These are phyloP conservation scores for Alternaria infectoria DNA, from an alignment of 2,329 filamentous ascomycete species.

Conservation along the genomic window DNA sequence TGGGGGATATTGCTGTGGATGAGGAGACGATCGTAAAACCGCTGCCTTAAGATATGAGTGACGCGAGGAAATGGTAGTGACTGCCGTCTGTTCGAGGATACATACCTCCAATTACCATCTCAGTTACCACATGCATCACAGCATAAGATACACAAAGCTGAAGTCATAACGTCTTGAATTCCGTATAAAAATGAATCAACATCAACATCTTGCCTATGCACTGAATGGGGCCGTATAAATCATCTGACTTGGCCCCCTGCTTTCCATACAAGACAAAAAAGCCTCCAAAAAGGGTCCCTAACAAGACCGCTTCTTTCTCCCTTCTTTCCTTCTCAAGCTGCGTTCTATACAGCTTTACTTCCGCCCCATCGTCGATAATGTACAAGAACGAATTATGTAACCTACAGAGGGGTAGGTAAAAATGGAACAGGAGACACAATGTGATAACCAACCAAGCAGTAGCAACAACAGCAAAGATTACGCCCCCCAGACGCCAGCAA, in stretches of 20 bases:
- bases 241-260: not conserved
- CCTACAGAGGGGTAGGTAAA: not conserved
- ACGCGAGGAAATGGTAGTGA: too few relatives aligned
- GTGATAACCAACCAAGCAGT: not conserved
- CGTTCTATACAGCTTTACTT: not conserved
- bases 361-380: slow-evolving; percentile 22
- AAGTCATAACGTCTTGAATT: slow-evolving; percentile 45
- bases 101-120: not conserved
- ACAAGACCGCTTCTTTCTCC: not conserved
- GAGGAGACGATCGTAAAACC: not conserved
- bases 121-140: not conserved
- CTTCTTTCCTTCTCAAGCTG: not conserved
- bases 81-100: too few relatives aligned
- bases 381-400: slow-evolving; percentile 40
- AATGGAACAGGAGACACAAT: not conserved
- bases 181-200: slow-evolving; percentile 23
- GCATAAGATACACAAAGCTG: not conserved
- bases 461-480: not conserved
- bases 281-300: not conserved
- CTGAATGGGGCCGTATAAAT: not conserved
- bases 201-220: slow-evolving; percentile 1
- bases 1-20: slow-evolving; percentile 1
- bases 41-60: not conserved
- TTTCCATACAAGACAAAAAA: not conserved
- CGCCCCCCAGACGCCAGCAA: slow-evolving; percentile 2